phyloP scores from a whole-genome alignment of 805 yeast species.

The Hanseniaspora jakobsenii region DNA sequence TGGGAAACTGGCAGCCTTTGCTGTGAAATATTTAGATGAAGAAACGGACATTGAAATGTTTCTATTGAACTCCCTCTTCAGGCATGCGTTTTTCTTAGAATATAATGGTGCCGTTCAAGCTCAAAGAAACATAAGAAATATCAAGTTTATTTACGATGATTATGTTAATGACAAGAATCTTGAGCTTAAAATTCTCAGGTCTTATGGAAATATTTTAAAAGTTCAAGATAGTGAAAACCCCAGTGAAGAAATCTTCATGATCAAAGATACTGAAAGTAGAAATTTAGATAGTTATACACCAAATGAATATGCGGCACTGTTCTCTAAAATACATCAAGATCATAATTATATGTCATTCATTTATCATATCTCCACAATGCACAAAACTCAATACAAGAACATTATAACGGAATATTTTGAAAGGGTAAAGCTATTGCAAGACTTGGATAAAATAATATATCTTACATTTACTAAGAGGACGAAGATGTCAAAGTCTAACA shows the following conservation, averaged over 20 bases:
- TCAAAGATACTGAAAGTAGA: background rate
- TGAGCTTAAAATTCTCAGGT: no score
- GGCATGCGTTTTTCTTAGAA: conserved; percentile 1
- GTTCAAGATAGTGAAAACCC: background rate
- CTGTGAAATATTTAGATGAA: background rate
- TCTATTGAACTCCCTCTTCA: background rate
- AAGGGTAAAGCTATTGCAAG: background rate
- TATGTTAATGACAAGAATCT: background rate
- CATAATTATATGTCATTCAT: background rate
- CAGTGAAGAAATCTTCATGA: background rate
- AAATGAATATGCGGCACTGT: background rate
- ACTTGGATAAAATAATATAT: background rate
- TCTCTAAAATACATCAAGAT: background rate
- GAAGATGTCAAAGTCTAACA: background rate
- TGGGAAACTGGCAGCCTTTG: background rate
- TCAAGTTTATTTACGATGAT: conserved; percentile 1
- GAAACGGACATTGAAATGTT: background rate
- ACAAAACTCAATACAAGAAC: no score
- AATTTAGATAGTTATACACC: background rate
- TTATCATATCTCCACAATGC: background rate
- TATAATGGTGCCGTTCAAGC: conserved; percentile 3
- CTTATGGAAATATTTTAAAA: background rate
- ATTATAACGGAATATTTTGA: background rate
- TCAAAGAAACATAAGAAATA: background rate
- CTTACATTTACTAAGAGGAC: background rate